Evolutionary conservation across 441 rosid species (phyloP), one percentile per base, ranked within the genome.

Genomic region (Rhodomyrtus psidioides): DNA sequence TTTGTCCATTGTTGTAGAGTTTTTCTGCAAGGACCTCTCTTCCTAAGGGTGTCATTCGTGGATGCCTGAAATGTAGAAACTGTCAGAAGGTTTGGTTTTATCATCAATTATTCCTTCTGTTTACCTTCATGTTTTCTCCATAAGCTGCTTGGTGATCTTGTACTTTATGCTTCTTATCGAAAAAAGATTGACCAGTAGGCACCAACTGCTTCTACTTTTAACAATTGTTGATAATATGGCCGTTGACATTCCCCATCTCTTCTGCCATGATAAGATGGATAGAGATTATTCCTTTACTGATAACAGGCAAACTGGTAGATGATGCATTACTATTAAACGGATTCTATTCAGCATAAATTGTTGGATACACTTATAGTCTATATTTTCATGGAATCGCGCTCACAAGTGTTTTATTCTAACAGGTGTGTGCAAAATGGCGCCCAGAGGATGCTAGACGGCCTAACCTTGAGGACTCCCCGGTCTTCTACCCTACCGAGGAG

Each of bases 401-500:
- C 84, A 86, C 86, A 79, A 74, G 84, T 85, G 74, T 85, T 46
- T 62, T 82, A 85, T 88, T 86, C 76, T 34, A 87, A 87, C 92
- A 98, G 99, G 97, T 95, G 81, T 89, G 49, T 86, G 96, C 98
- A 79, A 96, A 92, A 89, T 98, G 99, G 99, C 91, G 51, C 83
- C 96, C 97, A 28, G 98, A 94, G 86, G 93, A 86, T 88, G 92
- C 98, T 87, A 86, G 90, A 74, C 93, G 92, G 92, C 98, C 97
- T 87, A 93, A 90, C 57, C 88, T 98, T 87, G 97, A 93, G 91
- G 96, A 96, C 84, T 95, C 96, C 87, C 99, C 99, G 81, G 94
- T 94, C 82, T 98, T 98, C 92, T 93, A 96, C 91, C 99, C 99
- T 2, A 95, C 92, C 15, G 99, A 97, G 91, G 98, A 98, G 99